phyloP scores from a whole-genome alignment of 2,329 filamentous ascomycete species.

The Coniella lustricola region DNA sequence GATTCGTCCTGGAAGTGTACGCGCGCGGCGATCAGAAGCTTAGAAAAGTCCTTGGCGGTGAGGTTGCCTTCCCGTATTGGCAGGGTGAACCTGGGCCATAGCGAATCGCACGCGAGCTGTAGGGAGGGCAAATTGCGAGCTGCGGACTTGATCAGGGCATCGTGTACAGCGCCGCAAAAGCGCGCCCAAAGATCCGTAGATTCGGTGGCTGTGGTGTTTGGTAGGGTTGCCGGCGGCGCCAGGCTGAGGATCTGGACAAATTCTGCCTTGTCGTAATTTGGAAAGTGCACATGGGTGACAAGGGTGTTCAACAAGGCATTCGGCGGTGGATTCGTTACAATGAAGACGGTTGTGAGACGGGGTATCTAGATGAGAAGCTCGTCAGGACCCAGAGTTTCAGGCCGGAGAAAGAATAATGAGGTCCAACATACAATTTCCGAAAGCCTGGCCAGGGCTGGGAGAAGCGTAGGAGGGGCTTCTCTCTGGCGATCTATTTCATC shows the following conservation, averaged over 20 bases:
- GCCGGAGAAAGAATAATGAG: neutral
- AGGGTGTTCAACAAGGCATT: slow-evolving; percentile 63
- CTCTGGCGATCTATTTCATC: slow-evolving; percentile 82
- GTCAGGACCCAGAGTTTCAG: slow-evolving; percentile 9
- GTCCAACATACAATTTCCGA: slow-evolving; percentile 62
- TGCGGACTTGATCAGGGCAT: slow-evolving; percentile 74
- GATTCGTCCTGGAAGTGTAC: slow-evolving; percentile 65
- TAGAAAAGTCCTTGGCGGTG: slow-evolving; percentile 73
- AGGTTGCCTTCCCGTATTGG: slow-evolving; percentile 71
- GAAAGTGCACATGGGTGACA: slow-evolving; percentile 73
- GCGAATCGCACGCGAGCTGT: slow-evolving; percentile 57
- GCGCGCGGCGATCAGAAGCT: slow-evolving; percentile 66
- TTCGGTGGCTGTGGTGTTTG: slow-evolving; percentile 44
- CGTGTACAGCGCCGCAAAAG: slow-evolving; percentile 79
- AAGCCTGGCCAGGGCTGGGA: slow-evolving; percentile 74
- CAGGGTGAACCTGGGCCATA: slow-evolving; percentile 81
- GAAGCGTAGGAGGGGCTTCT: slow-evolving; percentile 69
- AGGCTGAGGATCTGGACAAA: slow-evolving; percentile 69
- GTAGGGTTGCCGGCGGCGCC: slow-evolving; percentile 35
- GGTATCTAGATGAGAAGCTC: slow-evolving; percentile 54
- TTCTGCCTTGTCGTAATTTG: slow-evolving; percentile 75
- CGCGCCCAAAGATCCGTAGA: slow-evolving; percentile 68
- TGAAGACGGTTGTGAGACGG: slow-evolving; percentile 67
- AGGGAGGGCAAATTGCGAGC: slow-evolving; percentile 73
- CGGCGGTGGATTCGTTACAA: slow-evolving; percentile 65